Evolutionary conservation across 2,329 filamentous ascomycete genomes (phyloP), one percentile per base, ranked within the genome.

Genomic region (Verticillium zaregamsianum): DNA sequence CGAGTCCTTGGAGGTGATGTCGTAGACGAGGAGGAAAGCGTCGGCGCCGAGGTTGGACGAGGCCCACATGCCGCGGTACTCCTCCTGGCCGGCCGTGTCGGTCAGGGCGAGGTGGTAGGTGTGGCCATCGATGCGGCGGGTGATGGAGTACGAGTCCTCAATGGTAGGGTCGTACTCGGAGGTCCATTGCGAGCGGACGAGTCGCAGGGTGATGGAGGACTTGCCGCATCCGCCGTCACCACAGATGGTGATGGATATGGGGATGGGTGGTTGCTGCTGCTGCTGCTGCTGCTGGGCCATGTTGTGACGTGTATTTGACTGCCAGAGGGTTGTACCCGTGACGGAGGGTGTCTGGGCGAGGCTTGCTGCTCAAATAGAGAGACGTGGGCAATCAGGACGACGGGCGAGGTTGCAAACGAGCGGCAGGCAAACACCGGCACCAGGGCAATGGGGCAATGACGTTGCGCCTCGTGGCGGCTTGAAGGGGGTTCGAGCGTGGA

Each of bases 51-150:
- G 85, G 73, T 93, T 94, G 28, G 88, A 88, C 37, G 87, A 83
- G 1, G 90, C 90, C 91, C 91, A 95, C 81, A 95, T 91, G 68
- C 90, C 89, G 67, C 91, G 89, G 79, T 95, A 95, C 77, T 95
- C 91, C 77, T 95, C 91, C 74, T 95, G 91, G n/a, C 91, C 91
- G 31, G 91, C 91, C 1, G 91, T 94, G 79, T 95, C 91, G 63
- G 90, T 94, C 58, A 95, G 83, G 57, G 84, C 82, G 39, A 95
- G 86, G 74, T 91, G 89, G 81, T 93, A 94, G 58, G 86, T 87
- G 59, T 94, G 83, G 70, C 91, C 91, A 69, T 94, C 91, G 73
- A 95, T 87, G 68, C 83, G 85, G 67, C 91, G 90, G 58, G 91
- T 93, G 65, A 95, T 88, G 69, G 86, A 90, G 81, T 95, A 95